Evolutionary conservation across 169 alveolate genomes (phyloP), one percentile per base, ranked within the genome.

Genomic region (Plasmodium relictum): DNA sequence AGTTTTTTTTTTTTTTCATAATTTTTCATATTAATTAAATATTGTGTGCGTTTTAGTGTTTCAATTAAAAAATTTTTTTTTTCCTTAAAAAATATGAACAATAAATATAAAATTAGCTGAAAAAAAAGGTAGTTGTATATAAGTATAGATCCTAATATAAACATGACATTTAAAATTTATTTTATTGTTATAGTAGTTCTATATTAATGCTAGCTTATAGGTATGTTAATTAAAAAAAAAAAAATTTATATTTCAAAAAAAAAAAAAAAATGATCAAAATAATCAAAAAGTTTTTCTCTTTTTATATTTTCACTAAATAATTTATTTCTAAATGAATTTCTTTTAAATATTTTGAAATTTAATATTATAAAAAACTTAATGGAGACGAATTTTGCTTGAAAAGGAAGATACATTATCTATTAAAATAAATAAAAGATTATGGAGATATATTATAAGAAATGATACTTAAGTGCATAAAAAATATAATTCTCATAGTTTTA

Each of bases 1-100:
- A 14, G 16, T 54, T 54, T 54, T 18, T 18, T 9, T 8, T 59
- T 24, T 58, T 48, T 44, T 44, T 26, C 45, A 12, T 70, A 78
- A 50, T 31, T n/a, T 9, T 78, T 66, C 5, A 41, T 24, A 48
- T 24, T 20, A 65, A 58, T 26, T 24, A 48, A 48, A 69, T 56
- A 48, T 37, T 31, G 70, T 48, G 68, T 74, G 88, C 58, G 73
- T 14, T 61, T 48, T 65, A 59, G 18, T 22, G n/a, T 54, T 76
- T 48, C 41, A 73, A 41, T 22, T 69, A 63, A 54, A 37, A 31
- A 37, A 26, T 74, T 62, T 45, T 65, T 52, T 78, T 78, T 78
- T 54, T 44, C n/a, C 20, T 31, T 62, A 76, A 76, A 61, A 62
- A 26, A 42, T 62, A 76, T 76, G 88, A 76, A 76, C 88, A 76